Conservation (phyloP, 2,329 filamentous ascomycete genomes). For the Colletotrichum sp. region DNA sequence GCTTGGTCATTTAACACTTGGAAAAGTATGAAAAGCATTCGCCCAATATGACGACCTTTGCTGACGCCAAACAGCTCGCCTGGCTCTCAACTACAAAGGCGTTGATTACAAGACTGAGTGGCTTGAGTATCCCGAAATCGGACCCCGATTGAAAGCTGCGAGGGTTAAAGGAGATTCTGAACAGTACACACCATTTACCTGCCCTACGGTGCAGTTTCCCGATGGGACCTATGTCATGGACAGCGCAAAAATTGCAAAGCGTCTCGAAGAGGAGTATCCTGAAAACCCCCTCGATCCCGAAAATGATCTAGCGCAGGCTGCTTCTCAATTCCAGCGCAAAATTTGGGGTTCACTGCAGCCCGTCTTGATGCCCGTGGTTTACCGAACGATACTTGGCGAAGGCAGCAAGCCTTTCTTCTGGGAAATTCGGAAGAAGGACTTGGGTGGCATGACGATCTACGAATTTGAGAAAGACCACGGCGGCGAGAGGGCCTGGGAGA, state of each 20-base stretch:
- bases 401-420: slow-evolving; percentile 60
- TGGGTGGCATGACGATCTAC: slow-evolving; percentile 56
- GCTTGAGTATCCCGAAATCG: slow-evolving; percentile 72
- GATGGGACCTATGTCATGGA: slow-evolving; percentile 69
- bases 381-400: slow-evolving; percentile 54
- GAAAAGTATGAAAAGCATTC: slow-evolving; percentile 58
- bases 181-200: slow-evolving; percentile 49
- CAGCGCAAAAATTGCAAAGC: slow-evolving; percentile 62
- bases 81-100: slow-evolving; percentile 71
- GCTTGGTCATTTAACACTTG: slow-evolving; percentile 74
- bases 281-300: slow-evolving; percentile 63
- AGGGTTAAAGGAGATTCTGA: slow-evolving; percentile 51
- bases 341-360: slow-evolving; percentile 38
- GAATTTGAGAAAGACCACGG: slow-evolving; percentile 51
- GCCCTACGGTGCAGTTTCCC: slow-evolving; percentile 60
- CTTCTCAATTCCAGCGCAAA: slow-evolving; percentile 44
- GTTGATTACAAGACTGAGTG: slow-evolving; percentile 73
- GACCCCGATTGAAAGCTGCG: slow-evolving; percentile 51
- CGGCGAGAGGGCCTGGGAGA: slow-evolving; percentile 54
- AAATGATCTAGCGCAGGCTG: slow-evolving; percentile 49
- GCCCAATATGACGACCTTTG: neutral
- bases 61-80: slow-evolving; percentile 52
- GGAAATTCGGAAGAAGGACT: slow-evolving; percentile 48
- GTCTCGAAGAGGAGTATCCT: slow-evolving; percentile 65
- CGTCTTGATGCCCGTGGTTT: slow-evolving; percentile 54